These are phyloP conservation scores for Mikania micrantha DNA, from an alignment of 129 eudicot genomes.

Conservation along the genomic window DNA sequence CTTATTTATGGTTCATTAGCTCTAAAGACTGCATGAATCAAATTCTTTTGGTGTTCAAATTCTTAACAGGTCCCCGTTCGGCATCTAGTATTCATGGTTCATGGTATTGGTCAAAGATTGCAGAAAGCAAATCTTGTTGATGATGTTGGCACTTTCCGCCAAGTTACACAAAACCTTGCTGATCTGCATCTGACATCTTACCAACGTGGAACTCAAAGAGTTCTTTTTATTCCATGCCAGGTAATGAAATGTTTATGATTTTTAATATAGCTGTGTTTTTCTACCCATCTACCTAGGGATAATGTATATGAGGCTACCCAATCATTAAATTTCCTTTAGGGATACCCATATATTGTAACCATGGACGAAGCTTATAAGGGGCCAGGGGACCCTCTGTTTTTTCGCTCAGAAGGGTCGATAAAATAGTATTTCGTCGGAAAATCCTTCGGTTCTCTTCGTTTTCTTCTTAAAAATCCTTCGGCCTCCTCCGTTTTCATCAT, in stretches of 20 bases:
- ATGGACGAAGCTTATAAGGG: too few relatives aligned
- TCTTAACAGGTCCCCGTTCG: conserved; percentile 84
- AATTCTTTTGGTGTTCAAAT: conserved; percentile 10
- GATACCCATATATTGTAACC: background rate
- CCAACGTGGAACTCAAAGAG: conserved; percentile 82
- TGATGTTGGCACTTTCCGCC: conserved; percentile 79
- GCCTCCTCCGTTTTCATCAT: too few relatives aligned
- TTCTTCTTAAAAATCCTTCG: too few relatives aligned
- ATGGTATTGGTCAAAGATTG: conserved; percentile 98
- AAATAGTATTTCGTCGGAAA: too few relatives aligned
- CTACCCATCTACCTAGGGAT: background rate
- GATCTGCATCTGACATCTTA: conserved; percentile 70
- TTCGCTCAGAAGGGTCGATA: too few relatives aligned
- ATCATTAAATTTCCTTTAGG: background rate
- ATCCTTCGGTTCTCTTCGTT: too few relatives aligned
- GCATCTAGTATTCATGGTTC: conserved; percentile 96
- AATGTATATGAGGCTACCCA: background rate
- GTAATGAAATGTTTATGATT: conserved; percentile 23
- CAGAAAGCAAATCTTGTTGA: conserved; percentile 90
- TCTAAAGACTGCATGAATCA: conserved; percentile 1
- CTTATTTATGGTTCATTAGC: background rate
- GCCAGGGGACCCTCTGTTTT: too few relatives aligned
- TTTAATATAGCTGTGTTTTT: background rate
- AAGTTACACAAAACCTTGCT: conserved; percentile 68
- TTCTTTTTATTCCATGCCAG: conserved; percentile 92